Evolutionary conservation across 495 filamentous ascomycete genomes (phyloP), one percentile per base, ranked within the genome.

Genomic region (Peziza echinospora): DNA sequence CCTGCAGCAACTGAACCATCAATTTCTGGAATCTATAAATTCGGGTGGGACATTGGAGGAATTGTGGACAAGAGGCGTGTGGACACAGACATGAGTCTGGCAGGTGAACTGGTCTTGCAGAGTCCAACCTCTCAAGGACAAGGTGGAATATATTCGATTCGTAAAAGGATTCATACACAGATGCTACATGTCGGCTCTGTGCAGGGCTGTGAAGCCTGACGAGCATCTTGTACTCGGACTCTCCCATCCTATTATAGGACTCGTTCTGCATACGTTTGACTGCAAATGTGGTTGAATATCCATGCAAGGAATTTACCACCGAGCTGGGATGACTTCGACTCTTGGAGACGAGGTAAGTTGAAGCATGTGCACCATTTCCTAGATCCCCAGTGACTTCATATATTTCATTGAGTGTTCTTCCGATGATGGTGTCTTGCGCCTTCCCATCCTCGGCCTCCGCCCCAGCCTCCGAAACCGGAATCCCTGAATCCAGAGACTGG

Each of bases 11-110:
- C 10, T 59, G 56, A 9, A 53, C n/a, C 19, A 55, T 45, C 28
- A 59, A 43, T 22, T 59, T 55, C 13, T 53, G 56, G 26, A 59
- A 47, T 7, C 50, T 28, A 6, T 51, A 45, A 26, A 55, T 52
- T 2, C 56, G 44, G n/a, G 16, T 26, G 9, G 56, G 56, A 42
- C 56, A 59, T 19, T 51, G 47, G 11, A 49, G 37, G 4, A 26
- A 40, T 13, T 49, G 45, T 28, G 56, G 53, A n/a, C 25, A 22
- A 24, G 5, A n/a, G 24, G 52, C 56, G n/a, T 21, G 19, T 19
- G 19, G 1, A 37, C 30, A 37, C 3, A 17, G 13, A 5, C 30
- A 37, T 37, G 13, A 1, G 13, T 37, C 30, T 7, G 49, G 46
- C 8, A 56, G 45, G 4, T 49, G 25, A 21, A 56, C 46, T 9